Evolutionary conservation across 371 early-diverging fungal species (phyloP), one percentile per base, ranked within the genome.

Genomic region (Haplosporangium sp.): DNA sequence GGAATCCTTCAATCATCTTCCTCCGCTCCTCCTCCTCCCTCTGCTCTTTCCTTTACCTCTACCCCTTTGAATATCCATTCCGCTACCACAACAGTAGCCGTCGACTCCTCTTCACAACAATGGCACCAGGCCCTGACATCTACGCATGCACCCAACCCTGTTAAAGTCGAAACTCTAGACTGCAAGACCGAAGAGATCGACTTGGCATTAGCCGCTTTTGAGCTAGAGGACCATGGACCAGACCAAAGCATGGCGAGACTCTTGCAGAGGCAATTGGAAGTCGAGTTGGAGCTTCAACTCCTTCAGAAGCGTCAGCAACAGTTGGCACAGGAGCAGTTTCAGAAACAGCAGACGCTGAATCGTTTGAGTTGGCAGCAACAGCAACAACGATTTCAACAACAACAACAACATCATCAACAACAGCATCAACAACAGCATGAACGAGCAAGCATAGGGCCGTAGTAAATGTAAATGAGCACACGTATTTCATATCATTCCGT

Each of bases 161-260:
- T 67, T 45, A 60, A 60, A 36, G 45, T 45, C 10, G 56, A 61
- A 20, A 42, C 36, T 45, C 45, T 16, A 29, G 29, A 45, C 45
- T 13, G 6, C 60, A 21, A 59, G 20, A 51, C 50, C 11, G 9
- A 42, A 10, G 53, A 0, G 10, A 37, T 37, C 36, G 16, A 41
- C 36, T 11, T n/a, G 20, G 36, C 37, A 48, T 53, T 56, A 13
- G 21, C 91, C 91, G 13, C 82, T 77, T 42, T 83, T 80, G 43
- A 94, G 93, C 93, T 84, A 84, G 61, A 86, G 85, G 62, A 89
- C 90, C 59, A 20, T 20, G 62, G 37, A 21, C 14, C 38, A 18
- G 52, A 62, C 6, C n/a, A 55, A 6, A 58, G 50, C 37, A 67
- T 68, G 59, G 42, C 42, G 20, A 41, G 51, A 10, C 29, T 74